phyloP scores from a whole-genome alignment of 345 rosid genomes.

The Pistacia vera region DNA sequence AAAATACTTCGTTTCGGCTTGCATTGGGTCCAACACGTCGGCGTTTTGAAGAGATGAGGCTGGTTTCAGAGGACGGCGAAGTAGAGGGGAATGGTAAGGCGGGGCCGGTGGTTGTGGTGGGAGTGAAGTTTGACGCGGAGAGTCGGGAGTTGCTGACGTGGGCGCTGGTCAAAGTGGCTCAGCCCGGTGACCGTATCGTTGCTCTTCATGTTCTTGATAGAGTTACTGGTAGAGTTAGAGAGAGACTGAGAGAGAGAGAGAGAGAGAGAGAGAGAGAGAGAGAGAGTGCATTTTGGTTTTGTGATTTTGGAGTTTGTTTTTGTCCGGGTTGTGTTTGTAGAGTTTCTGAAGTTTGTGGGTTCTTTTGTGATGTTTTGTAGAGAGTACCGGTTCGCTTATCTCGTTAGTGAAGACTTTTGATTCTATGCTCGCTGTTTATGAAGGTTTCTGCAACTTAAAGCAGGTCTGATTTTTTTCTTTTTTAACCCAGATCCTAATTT shows the following conservation, averaged over 20 bases:
- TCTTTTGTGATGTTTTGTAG: slow-evolving; percentile 32
- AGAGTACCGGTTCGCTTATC: slow-evolving; percentile 67
- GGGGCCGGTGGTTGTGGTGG: slow-evolving; percentile 62
- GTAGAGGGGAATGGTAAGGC: slow-evolving; percentile 3
- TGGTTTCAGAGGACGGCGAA: slow-evolving; percentile 34
- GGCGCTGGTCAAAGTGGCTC: slow-evolving; percentile 79
- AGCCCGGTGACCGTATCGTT: slow-evolving; percentile 78
- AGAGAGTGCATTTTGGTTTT: neutral
- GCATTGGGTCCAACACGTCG: neutral
- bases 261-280: too few species aligned
- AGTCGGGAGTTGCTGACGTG: slow-evolving; percentile 85
- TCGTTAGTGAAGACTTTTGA: slow-evolving; percentile 80
- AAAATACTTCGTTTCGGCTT: neutral
- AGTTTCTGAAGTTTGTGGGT: neutral
- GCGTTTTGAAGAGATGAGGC: slow-evolving; percentile 36
- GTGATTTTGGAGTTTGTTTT: neutral
- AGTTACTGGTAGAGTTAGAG: slow-evolving; percentile 33
- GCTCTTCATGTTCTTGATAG: slow-evolving; percentile 86
- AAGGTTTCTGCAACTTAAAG: slow-evolving; percentile 96
- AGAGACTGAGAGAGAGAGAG: too few species aligned
- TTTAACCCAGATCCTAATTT: slow-evolving; percentile 6
- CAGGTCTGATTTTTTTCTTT: slow-evolving; percentile 46
- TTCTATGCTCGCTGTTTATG: slow-evolving; percentile 72
- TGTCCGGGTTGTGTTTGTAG: neutral
- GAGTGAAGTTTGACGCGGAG: slow-evolving; percentile 69